These are phyloP conservation scores for Rhinocladiella mackenziei DNA, from an alignment of 2,329 filamentous ascomycete genomes.

Conservation along the genomic window DNA sequence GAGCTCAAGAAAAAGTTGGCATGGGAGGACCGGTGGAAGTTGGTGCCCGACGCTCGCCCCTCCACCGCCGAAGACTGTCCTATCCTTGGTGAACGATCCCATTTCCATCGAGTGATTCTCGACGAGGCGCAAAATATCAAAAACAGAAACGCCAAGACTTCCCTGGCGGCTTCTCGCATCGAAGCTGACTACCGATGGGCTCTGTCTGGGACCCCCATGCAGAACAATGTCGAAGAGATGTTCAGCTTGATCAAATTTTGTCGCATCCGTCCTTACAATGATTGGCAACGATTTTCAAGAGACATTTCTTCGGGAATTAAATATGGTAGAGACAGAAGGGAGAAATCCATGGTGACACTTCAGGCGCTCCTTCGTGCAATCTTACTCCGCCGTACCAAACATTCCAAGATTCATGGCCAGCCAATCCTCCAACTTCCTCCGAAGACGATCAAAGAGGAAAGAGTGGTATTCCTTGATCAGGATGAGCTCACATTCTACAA, in stretches of 20 bases:
- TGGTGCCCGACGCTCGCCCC: slow-evolving; percentile 40
- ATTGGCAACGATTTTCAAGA: slow-evolving; percentile 57
- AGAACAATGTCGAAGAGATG: slow-evolving; percentile 77
- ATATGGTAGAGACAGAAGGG: slow-evolving; percentile 37
- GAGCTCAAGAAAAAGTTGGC: slow-evolving; percentile 61
- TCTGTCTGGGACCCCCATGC: slow-evolving; percentile 80
- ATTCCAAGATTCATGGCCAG: slow-evolving; percentile 71
- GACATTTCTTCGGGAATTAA: slow-evolving; percentile 54
- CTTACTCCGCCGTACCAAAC: slow-evolving; percentile 77
- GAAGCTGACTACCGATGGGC: slow-evolving; percentile 64
- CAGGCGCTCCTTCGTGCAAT: slow-evolving; percentile 74
- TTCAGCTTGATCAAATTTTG: slow-evolving; percentile 75
- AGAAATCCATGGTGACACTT: slow-evolving; percentile 63
- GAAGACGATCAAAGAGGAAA: slow-evolving; percentile 58
- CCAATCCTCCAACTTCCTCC: slow-evolving; percentile 67
- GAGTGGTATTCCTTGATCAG: slow-evolving; percentile 63
- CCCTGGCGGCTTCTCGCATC: slow-evolving; percentile 58
- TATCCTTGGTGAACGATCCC: slow-evolving; percentile 57
- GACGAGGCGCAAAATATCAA: slow-evolving; percentile 82
- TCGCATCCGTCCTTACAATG: slow-evolving; percentile 68
- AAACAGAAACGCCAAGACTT: slow-evolving; percentile 61
- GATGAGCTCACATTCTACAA: slow-evolving; percentile 64
- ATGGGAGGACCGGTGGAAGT: slow-evolving; percentile 49
- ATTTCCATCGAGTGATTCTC: slow-evolving; percentile 67
- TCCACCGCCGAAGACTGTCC: slow-evolving; percentile 44